Conservation (phyloP, 495 filamentous ascomycete species). For the Neurospora sp. region DNA sequence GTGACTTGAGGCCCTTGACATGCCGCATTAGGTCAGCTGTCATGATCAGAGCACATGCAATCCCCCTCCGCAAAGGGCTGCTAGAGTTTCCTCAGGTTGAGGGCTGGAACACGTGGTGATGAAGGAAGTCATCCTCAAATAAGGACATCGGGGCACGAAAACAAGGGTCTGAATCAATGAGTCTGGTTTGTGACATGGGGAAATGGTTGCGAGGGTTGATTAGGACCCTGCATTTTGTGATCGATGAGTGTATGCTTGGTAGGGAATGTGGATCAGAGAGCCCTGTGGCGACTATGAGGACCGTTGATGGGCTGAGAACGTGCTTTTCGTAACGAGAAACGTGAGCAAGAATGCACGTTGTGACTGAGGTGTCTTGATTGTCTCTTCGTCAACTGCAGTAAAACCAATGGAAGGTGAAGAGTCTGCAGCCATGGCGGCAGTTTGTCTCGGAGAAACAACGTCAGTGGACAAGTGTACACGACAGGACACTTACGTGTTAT, state of each 20-base stretch:
- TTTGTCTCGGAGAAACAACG: constrained; percentile 1
- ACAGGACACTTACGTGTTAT: not conserved
- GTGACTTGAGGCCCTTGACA: not conserved
- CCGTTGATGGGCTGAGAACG: not conserved
- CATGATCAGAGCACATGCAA: not conserved
- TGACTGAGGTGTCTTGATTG: not conserved
- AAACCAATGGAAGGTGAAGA: not conserved
- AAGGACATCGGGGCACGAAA: not conserved
- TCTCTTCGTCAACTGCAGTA: not conserved
- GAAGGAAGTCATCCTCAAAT: not conserved
- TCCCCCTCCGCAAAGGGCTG: not conserved
- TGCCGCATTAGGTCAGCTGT: not conserved
- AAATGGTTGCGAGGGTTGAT: not conserved
- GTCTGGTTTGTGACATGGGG: not conserved
- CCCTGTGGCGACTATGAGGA: not conserved
- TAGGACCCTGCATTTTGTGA: not conserved
- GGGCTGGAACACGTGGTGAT: not conserved
- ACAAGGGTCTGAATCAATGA: not conserved
- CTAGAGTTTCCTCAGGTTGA: not conserved
- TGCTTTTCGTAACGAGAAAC: not conserved
- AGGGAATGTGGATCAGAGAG: not conserved
- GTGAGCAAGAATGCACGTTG: not conserved
- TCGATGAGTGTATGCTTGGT: not conserved
- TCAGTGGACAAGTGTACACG: not conserved
- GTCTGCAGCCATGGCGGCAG: not conserved